A percentile compares a stretch with the other conserved stretches of the same genome.
phyloP scores from a whole-genome alignment of 2,329 filamentous ascomycete species.

The Sclerotinia nivalis region DNA sequence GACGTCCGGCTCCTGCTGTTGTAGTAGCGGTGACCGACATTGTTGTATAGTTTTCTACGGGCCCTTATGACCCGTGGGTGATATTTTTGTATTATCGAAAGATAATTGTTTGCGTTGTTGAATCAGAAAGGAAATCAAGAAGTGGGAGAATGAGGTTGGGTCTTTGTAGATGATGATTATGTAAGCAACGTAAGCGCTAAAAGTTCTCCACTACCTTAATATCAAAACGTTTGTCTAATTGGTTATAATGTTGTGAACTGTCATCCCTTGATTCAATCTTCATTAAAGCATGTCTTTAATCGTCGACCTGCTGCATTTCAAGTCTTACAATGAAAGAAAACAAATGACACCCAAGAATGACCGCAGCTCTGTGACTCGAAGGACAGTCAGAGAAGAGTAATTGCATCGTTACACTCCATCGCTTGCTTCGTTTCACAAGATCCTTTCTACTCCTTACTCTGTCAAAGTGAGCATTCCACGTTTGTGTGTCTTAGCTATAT shows the following conservation, averaged over 20 bases:
- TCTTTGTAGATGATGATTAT: conserved; percentile 1
- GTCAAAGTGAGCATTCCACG: not conserved
- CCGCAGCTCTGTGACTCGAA: not conserved
- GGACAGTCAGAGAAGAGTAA: not conserved
- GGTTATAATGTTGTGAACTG: not conserved
- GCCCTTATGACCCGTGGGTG: conserved; percentile 32
- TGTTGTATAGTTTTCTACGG: conserved; percentile 33
- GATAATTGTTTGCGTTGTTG: not conserved
- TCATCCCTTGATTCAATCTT: not conserved
- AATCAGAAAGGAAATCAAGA: not conserved
- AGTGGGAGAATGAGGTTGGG: not conserved
- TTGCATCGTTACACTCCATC: not conserved
- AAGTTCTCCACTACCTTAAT: not conserved
- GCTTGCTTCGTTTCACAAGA: not conserved
- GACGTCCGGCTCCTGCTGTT: conserved; percentile 17
- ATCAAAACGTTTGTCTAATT: not conserved
- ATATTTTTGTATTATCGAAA: conserved; percentile 8
- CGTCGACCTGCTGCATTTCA: not conserved
- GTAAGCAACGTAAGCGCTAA: conserved; percentile 5
- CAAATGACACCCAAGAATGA: not conserved
- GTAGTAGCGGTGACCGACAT: conserved; percentile 27
- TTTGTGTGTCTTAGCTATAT: not conserved
- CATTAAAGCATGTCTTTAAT: not conserved
- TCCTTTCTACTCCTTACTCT: not conserved
- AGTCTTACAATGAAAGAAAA: not conserved